Conservation (phyloP, 2,329 filamentous ascomycete species). For the Fusarium sp. region DNA sequence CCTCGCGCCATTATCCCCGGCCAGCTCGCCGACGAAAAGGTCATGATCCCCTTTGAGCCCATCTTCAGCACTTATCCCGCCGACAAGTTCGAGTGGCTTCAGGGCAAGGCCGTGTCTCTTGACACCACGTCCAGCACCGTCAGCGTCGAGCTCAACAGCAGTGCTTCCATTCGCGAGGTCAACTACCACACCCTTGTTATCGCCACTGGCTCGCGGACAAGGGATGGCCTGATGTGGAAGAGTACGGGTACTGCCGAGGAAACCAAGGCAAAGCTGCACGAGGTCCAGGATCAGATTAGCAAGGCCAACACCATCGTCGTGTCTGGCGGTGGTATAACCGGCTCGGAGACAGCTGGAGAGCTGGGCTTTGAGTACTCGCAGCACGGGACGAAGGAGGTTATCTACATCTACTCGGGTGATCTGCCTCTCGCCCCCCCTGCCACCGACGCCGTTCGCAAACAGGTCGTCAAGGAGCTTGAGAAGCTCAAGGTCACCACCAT, state of each 20-base stretch:
- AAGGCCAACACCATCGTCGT: constrained; percentile 60
- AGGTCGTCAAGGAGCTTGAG: constrained; percentile 52
- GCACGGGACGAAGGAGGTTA: constrained; percentile 56
- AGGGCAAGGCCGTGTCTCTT: constrained; percentile 57
- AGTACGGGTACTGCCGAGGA: constrained; percentile 52
- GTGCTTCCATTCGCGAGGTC: constrained; percentile 48
- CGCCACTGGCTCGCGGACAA: constrained; percentile 61
- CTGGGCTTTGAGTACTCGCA: constrained; percentile 58
- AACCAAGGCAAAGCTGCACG: constrained; percentile 52
- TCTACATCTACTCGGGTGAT: constrained; percentile 52
- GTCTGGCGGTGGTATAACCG: constrained; percentile 61
- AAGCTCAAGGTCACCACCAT: constrained; percentile 56
- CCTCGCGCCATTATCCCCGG: constrained; percentile 59
- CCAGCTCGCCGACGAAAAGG: constrained; percentile 54
- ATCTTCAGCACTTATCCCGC: constrained; percentile 59
- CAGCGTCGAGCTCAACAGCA: constrained; percentile 50
- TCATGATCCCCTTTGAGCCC: constrained; percentile 49
- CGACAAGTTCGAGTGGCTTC: constrained; percentile 61
- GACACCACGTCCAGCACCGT: constrained; percentile 55
- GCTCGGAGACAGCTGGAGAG: constrained; percentile 61
- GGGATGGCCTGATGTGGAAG: constrained; percentile 61
- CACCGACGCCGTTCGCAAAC: constrained; percentile 52
- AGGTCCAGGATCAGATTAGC: constrained; percentile 51
- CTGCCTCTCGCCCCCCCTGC: constrained; percentile 51
- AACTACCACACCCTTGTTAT: constrained; percentile 63